Percentiles rank a stretch among this genome's conserved stretches.
These are phyloP conservation scores for Hypoxylon subgilvum DNA, from an alignment of 495 filamentous ascomycete genomes.

Conservation along the genomic window DNA sequence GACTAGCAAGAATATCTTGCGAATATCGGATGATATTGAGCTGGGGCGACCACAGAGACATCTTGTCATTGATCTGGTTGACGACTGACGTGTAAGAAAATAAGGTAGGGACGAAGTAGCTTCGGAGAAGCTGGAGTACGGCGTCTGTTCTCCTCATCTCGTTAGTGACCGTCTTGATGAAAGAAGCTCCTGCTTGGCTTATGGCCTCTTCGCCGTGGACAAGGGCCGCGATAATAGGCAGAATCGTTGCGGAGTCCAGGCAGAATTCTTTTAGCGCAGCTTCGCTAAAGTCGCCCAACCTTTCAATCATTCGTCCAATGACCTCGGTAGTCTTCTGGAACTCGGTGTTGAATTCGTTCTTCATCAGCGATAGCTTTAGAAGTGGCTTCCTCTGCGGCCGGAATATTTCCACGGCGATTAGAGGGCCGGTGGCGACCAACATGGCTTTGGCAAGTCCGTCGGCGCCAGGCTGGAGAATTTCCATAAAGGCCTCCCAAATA, in stretches of 20 bases:
- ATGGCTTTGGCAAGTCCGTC: conserved; percentile 70
- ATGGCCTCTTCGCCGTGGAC: conserved; percentile 71
- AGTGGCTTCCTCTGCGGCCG: conserved; percentile 55
- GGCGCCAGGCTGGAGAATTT: conserved; percentile 68
- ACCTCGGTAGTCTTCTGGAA: conserved; percentile 71
- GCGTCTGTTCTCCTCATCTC: conserved; percentile 75
- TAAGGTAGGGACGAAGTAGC: conserved; percentile 57
- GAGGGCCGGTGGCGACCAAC: conserved; percentile 69
- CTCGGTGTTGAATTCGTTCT: conserved; percentile 70
- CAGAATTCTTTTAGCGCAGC: conserved; percentile 69
- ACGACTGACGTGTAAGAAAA: conserved; percentile 47
- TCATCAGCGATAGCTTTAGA: conserved; percentile 62
- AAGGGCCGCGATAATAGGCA: conserved; percentile 70
- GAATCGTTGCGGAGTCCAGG: conserved; percentile 62
- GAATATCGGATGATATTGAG: conserved; percentile 42
- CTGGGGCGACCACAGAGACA: conserved; percentile 48
- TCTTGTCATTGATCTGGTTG: conserved; percentile 61
- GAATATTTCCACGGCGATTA: conserved; percentile 77
- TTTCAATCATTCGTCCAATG: conserved; percentile 74
- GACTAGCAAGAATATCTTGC: conserved; percentile 75
- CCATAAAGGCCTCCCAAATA: conserved; percentile 79
- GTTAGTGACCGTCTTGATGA: conserved; percentile 78
- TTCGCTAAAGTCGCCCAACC: conserved; percentile 73
- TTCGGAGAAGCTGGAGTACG: conserved; percentile 69
- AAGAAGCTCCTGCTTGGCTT: conserved; percentile 74